Evolutionary conservation across 2,329 filamentous ascomycete genomes (phyloP).

Genomic region (Trichoderma koningiopsis): DNA sequence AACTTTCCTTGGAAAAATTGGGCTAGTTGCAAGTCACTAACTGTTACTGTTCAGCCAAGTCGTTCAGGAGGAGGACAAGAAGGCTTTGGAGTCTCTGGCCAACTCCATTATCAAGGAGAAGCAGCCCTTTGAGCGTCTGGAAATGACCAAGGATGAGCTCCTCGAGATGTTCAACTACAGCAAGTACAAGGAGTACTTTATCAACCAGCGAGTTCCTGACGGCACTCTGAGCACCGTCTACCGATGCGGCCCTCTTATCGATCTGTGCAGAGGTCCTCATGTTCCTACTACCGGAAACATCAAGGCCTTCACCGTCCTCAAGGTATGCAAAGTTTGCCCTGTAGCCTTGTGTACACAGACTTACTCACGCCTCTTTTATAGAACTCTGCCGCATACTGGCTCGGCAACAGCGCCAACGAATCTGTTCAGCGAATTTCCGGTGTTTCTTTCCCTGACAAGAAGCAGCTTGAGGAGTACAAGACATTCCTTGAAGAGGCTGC

Average conservation of each 20-base stretch:
- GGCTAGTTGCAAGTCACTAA: not conserved
- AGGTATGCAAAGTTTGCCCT: constrained; percentile 43
- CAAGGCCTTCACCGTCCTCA: constrained; percentile 93
- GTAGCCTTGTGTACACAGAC: not conserved
- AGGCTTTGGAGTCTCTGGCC: constrained; percentile 79
- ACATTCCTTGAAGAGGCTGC: constrained; percentile 97
- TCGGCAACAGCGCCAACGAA: constrained; percentile 91
- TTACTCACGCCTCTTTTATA: constrained; percentile 49
- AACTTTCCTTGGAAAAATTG: not conserved
- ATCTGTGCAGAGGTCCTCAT: constrained; percentile 93
- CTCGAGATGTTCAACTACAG: constrained; percentile 96
- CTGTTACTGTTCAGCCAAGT: constrained; percentile 58
- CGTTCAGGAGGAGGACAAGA: constrained; percentile 79
- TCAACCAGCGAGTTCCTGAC: constrained; percentile 69
- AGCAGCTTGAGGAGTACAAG: constrained; percentile 87
- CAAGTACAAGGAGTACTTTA: constrained; percentile 98
- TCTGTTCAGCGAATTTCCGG: constrained; percentile 96
- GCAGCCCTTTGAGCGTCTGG: constrained; percentile 88
- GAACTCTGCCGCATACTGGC: constrained; percentile 77
- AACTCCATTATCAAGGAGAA: constrained; percentile 91
- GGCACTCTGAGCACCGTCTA: constrained; percentile 93
- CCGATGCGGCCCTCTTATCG: constrained; percentile 88
- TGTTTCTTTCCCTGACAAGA: constrained; percentile 94
- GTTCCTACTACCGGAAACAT: constrained; percentile 89
- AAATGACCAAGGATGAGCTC: constrained; percentile 86